phyloP scores from a whole-genome alignment of 805 yeast species.

The Saccharomycopsis synnaedendra region DNA sequence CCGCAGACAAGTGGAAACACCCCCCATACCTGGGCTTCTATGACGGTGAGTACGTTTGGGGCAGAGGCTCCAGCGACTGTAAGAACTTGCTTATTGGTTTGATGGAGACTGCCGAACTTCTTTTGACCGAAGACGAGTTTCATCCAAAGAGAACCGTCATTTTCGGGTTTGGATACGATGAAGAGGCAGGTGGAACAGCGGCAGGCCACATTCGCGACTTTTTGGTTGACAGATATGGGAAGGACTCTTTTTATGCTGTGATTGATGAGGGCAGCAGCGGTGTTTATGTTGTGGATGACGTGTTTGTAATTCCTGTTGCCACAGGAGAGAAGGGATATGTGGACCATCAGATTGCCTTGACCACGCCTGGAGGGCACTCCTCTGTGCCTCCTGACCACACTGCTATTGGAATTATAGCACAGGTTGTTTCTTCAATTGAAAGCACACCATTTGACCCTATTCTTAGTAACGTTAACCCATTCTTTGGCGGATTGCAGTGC shows the following conservation, averaged over 20 bases:
- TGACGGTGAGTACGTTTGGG: slow-evolving; percentile 60
- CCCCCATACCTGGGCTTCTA: slow-evolving; percentile 58
- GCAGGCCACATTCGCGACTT: slow-evolving; percentile 40
- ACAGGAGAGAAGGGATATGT: slow-evolving; percentile 55
- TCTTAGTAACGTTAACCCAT: slow-evolving; percentile 47
- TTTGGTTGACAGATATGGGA: slow-evolving; percentile 45
- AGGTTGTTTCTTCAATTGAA: slow-evolving; percentile 47
- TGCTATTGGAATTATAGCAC: slow-evolving; percentile 61
- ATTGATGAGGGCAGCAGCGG: slow-evolving; percentile 62
- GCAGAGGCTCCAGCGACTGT: slow-evolving; percentile 72
- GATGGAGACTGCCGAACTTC: slow-evolving; percentile 52
- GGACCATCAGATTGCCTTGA: slow-evolving; percentile 31
- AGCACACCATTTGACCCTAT: slow-evolving; percentile 37
- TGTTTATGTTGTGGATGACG: slow-evolving; percentile 28
- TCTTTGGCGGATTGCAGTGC: slow-evolving; percentile 46
- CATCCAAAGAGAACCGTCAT: slow-evolving; percentile 52
- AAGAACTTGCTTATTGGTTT: slow-evolving; percentile 58
- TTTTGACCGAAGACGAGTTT: slow-evolving; percentile 38
- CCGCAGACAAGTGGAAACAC: slow-evolving; percentile 47
- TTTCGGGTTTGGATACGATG: slow-evolving; percentile 68
- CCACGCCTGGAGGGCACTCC: slow-evolving; percentile 43
- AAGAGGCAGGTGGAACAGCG: slow-evolving; percentile 62
- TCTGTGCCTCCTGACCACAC: slow-evolving; percentile 78
- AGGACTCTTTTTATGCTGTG: slow-evolving; percentile 45
- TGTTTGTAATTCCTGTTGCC: slow-evolving; percentile 40